Evolutionary conservation across 768 basidiomycete species (phyloP).

Genomic region (Psilocybe azurescens): DNA sequence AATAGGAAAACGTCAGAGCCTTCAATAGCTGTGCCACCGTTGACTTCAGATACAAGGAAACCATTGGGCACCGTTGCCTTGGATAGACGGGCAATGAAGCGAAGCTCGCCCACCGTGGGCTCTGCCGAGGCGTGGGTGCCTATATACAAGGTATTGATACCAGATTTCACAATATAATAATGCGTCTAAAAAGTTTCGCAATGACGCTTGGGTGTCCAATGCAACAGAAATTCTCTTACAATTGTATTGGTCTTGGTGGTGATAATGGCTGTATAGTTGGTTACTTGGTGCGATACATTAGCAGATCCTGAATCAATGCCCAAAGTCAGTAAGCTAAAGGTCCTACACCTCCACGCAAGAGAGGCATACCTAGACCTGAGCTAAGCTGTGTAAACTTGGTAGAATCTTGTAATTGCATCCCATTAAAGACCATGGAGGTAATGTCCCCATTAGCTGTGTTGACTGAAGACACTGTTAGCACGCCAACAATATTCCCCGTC

Average conservation of each 20-base stretch:
- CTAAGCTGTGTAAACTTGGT: slow-evolving; percentile 50
- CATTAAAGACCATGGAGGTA: slow-evolving; percentile 49
- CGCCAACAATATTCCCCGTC: too few relatives aligned
- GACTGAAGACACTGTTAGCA: slow-evolving; percentile 28
- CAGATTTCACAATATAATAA: slow-evolving; percentile 50
- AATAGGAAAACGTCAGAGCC: slow-evolving; percentile 51
- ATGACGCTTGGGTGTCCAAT: neutral
- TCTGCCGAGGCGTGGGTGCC: slow-evolving; percentile 52
- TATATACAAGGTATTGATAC: slow-evolving; percentile 49
- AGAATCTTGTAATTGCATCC: slow-evolving; percentile 50
- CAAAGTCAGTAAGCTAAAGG: neutral
- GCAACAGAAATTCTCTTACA: slow-evolving; percentile 27
- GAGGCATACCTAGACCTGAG: slow-evolving; percentile 45
- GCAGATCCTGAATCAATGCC: slow-evolving; percentile 37
- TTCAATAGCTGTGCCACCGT: slow-evolving; percentile 49
- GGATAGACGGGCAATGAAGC: slow-evolving; percentile 51
- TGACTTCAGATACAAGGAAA: slow-evolving; percentile 39
- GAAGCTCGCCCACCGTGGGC: slow-evolving; percentile 51
- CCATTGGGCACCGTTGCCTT: slow-evolving; percentile 47
- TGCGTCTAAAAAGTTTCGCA: slow-evolving; percentile 37
- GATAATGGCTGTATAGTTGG: slow-evolving; percentile 44
- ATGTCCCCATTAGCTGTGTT: slow-evolving; percentile 50
- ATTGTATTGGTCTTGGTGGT: slow-evolving; percentile 51
- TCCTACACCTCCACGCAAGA: neutral
- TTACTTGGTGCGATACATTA: slow-evolving; percentile 43